phyloP scores from a whole-genome alignment of 164 flowering plant species.

The Brasenia schreberi region DNA sequence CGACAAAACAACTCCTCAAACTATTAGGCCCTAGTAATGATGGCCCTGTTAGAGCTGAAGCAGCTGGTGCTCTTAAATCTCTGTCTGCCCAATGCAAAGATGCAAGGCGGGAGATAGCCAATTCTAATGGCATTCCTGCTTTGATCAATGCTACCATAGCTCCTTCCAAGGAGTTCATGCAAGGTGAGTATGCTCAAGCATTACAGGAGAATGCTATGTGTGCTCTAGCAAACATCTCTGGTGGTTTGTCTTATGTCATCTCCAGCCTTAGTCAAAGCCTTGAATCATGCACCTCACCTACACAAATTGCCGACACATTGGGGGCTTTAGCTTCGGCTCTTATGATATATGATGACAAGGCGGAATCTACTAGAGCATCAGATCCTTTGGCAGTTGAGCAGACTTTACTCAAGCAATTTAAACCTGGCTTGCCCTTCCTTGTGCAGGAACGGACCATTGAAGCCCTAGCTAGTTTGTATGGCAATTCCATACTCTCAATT shows the following conservation, averaged over 20 bases:
- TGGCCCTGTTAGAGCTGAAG: conserved; percentile 90
- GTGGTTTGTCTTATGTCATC: conserved; percentile 92
- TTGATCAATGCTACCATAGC: conserved; percentile 99
- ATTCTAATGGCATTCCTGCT: conserved; percentile 76
- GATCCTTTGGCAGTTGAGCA: conserved; percentile 73
- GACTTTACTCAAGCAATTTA: conserved; percentile 64
- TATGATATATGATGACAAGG: conserved; percentile 90
- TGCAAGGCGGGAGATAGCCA: conserved; percentile 74
- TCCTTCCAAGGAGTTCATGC: conserved; percentile 99
- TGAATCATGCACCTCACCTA: conserved; percentile 83
- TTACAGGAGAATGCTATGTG: conserved; percentile 99
- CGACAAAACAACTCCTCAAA: conserved; percentile 79
- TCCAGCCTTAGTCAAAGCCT: conserved; percentile 98
- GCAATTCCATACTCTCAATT: conserved; percentile 52
- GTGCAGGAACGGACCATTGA: conserved; percentile 95
- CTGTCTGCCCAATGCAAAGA: conserved; percentile 92
- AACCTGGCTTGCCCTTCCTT: conserved; percentile 65
- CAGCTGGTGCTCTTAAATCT: conserved; percentile 92
- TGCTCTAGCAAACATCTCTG: conserved; percentile 97
- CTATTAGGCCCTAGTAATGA: conserved; percentile 77
- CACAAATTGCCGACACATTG: conserved; percentile 86
- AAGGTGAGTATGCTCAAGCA: conserved; percentile 96
- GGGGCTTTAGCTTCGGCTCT: conserved; percentile 99
- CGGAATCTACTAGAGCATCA: conserved; percentile 69
- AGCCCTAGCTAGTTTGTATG: conserved; percentile 96